Base-by-base conservation (phyloP, 2,329 filamentous ascomycete species). In the Truncatella angustata region DNA sequence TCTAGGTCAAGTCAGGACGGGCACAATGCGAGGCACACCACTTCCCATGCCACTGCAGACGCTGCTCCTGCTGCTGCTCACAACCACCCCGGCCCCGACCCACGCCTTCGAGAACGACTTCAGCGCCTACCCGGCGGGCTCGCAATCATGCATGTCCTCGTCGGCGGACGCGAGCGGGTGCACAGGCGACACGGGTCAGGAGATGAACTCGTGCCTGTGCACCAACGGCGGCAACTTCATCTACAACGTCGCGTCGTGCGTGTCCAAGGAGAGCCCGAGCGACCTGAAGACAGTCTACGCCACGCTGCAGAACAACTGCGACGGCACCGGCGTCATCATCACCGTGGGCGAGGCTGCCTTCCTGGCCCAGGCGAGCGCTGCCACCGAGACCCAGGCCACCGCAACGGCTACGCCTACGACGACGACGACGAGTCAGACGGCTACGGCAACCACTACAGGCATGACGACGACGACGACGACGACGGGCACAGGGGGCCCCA, bases 131-230 rank as follows among this genome's bases (percentile, higher is more conserved):
- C 76, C 76, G 1, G 14, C 58, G 20, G 61, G 55, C 18, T 63
- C 75, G 2, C 74, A 75, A 51, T 5, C 60, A 6, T 82, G 79
- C 53, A 66, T 82, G 1, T 63, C 70, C 56, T 44, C 67, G 14
- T 67, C 77, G 4, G 70, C 76, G 26, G 60, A 67, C 43, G 28
- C 53, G 18, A 73, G 71, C 14, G 58, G 63, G 4, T 82, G 79
- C 63, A 64, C 65, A 4, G 73, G 73, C 16, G 59, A 61, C 18
- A 71, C 70, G 0, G 66, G 70, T 3, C 40, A 59, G 0, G 63
- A 70, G 26, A 66, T 80, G 55, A 81, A 82, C 57, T 49, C 60
- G 2, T 82, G 79, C 49, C 68, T 81, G 2, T 82, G 79, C 60
- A 61, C 63, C 55, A 79, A 81, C 56, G 65, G 69, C 28, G 74